These are phyloP conservation scores for Coprinopsis sp. DNA, from an alignment of 768 basidiomycete genomes.

Conservation along the genomic window DNA sequence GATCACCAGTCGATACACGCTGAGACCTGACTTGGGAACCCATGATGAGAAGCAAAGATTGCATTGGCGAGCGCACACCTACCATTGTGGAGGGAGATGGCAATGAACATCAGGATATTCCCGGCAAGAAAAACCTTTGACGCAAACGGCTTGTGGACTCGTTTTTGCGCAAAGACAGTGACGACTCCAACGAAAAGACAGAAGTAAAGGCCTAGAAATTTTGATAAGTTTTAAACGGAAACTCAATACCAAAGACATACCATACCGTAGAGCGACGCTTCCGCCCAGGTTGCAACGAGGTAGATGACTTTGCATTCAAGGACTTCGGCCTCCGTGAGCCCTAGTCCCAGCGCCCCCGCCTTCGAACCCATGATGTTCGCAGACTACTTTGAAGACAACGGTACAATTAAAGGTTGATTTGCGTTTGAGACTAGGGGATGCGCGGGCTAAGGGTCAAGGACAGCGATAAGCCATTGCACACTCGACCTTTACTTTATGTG, in stretches of 20 bases:
- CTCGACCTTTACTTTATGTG: too few species aligned
- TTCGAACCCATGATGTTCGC: too few species aligned
- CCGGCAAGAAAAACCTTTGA: conserved; percentile 10
- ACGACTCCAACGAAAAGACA: conserved; percentile 14
- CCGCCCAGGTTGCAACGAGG: conserved; percentile 14
- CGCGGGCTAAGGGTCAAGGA: too few species aligned
- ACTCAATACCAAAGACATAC: neutral
- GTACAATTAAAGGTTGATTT: too few species aligned
- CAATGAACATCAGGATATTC: neutral
- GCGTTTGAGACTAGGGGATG: too few species aligned
- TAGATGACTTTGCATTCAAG: conserved; percentile 2
- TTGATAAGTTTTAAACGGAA: neutral
- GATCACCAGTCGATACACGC: conserved; percentile 20
- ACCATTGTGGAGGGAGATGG: conserved; percentile 15
- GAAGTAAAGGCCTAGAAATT: conserved; percentile 11
- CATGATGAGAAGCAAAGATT: neutral
- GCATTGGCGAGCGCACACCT: neutral
- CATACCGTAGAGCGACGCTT: conserved; percentile 15
- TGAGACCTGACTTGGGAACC: conserved; percentile 8
- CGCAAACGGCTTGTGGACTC: conserved; percentile 7
- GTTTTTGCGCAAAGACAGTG: conserved; percentile 11
- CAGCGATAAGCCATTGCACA: too few species aligned
- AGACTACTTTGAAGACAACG: too few species aligned
- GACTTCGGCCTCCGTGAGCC: too few species aligned
- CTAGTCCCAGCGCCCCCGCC: too few species aligned